phyloP scores from a whole-genome alignment of 768 basidiomycete genomes.

The Pulveroboletus ravenelii region DNA sequence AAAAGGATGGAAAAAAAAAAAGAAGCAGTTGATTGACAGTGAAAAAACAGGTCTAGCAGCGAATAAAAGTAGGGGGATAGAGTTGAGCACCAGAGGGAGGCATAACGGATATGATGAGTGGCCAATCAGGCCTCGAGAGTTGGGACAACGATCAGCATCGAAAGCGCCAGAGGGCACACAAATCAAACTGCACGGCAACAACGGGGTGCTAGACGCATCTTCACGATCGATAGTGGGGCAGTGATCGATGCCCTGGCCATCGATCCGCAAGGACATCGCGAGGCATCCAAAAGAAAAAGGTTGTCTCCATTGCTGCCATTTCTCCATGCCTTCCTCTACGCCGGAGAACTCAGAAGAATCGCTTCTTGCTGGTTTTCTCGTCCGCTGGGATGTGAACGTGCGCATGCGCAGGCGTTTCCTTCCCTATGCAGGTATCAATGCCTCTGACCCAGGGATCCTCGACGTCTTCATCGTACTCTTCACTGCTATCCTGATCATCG shows the following conservation, averaged over 20 bases:
- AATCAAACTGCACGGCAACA: neutral
- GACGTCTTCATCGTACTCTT: conserved; percentile 61
- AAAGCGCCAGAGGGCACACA: neutral
- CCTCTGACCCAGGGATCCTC: conserved; percentile 86
- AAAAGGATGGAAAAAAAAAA: neutral
- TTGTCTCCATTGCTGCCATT: neutral
- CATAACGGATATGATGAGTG: neutral
- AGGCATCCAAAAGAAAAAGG: conserved; percentile 7
- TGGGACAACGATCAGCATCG: neutral
- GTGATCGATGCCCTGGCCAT: conserved; percentile 8
- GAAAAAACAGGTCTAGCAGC: neutral
- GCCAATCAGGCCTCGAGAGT: neutral
- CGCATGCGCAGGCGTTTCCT: conserved; percentile 47
- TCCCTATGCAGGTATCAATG: conserved; percentile 63
- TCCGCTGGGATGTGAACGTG: conserved; percentile 74
- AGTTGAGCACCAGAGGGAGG: neutral
- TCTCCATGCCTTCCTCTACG: neutral
- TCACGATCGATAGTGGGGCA: neutral
- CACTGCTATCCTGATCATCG: conserved; percentile 11
- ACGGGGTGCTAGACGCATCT: neutral
- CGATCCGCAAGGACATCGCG: conserved; percentile 12
- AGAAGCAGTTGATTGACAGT: neutral
- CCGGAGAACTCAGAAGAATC: conserved; percentile 53
- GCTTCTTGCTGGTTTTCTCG: conserved; percentile 67
- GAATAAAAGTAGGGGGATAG: neutral